Base-by-base conservation (phyloP, 1,139 yeast genomes). In the Petasospora fabianii region DNA sequence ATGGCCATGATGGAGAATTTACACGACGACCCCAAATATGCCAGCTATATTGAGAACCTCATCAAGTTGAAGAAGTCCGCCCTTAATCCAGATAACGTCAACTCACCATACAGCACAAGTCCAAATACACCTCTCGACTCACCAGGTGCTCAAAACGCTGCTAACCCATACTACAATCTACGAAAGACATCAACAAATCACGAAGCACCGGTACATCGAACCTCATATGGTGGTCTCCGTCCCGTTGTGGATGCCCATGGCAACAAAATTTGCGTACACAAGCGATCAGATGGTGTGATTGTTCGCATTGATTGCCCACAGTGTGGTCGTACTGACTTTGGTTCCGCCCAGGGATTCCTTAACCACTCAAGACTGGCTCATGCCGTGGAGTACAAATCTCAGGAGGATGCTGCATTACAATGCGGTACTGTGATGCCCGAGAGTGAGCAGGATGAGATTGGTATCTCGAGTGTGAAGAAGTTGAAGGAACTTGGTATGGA, bases 291-390 rank as follows among this genome's bases (percentile, higher is more conserved):
- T 58, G 90, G 92, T 2, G 69, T 82, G 0, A 63, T 82, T 20
- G 88, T 84, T 7, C 68, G 79, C 38, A 66, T 84, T 19, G 77
- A 78, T 7, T 84, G 95, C 56, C 78, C 81, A 0, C 75, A 71
- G 39, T 84, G 95, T 59, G 72, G 68, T 13, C 64, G 92, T 40
- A 72, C 78, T 36, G 84, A 83, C 47, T 84, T 84, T 55, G 78
- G 85, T 7, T 77, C 85, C 12, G 86, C 88, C 0, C 94, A 84
- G 56, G 94, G 94, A 18, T 83, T 84, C 47, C 69, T 84, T 30
- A 84, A 83, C 56, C 95, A 84, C 56, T 75, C 84, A 46, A 65
- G 94, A 46, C 73, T 82, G 20, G 84, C 90, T 4, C 95, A 84
- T 56, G 66, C 77, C n/a, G 75, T 73, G 43, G 87, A 82, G 44